A percentile compares a stretch with the other conserved stretches of the same genome.
Evolutionary conservation across 768 basidiomycete genomes (phyloP).

Genomic region (Megacollybia marginata): DNA sequence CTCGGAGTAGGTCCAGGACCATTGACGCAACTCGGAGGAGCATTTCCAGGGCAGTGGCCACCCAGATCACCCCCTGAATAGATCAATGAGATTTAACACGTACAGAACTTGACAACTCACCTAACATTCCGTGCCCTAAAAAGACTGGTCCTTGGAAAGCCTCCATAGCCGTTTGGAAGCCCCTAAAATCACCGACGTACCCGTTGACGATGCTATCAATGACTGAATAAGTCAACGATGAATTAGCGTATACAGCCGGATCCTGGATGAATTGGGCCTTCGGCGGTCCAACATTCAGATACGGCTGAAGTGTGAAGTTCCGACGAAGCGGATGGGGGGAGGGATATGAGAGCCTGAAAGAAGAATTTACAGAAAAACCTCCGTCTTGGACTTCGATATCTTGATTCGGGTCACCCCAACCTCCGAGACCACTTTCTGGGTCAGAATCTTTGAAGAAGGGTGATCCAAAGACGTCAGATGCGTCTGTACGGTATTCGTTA

Average conservation of each 20-base stretch:
- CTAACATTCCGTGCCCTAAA: conserved; percentile 20
- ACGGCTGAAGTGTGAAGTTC: conserved; percentile 26
- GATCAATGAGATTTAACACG: background rate
- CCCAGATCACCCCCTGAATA: conserved; percentile 15
- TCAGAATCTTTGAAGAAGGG: conserved; percentile 10
- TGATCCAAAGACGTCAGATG: conserved; percentile 10
- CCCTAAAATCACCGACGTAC: conserved; percentile 20
- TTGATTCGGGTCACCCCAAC: background rate
- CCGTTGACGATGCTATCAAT: conserved; percentile 8
- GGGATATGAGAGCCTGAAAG: background rate
- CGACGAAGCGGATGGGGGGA: conserved; percentile 14
- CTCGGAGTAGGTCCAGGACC: conserved; percentile 3
- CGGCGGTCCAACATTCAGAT: conserved; percentile 2
- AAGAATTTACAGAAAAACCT: conserved; percentile 17
- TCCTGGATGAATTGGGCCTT: background rate
- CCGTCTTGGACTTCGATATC: conserved; percentile 12
- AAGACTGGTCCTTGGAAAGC: conserved; percentile 25
- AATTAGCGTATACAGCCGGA: too few relatives aligned
- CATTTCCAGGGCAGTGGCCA: conserved; percentile 19
- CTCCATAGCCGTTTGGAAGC: conserved; percentile 23
- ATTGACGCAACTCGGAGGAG: conserved; percentile 14
- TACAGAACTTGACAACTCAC: conserved; percentile 1
- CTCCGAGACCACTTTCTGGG: background rate
- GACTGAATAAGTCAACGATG: too few relatives aligned
- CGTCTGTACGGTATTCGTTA: background rate